A percentile compares a stretch with the other conserved stretches of the same genome.
Conservation (phyloP, 108 stramenopile genomes). For the Fistulifera solaris region DNA sequence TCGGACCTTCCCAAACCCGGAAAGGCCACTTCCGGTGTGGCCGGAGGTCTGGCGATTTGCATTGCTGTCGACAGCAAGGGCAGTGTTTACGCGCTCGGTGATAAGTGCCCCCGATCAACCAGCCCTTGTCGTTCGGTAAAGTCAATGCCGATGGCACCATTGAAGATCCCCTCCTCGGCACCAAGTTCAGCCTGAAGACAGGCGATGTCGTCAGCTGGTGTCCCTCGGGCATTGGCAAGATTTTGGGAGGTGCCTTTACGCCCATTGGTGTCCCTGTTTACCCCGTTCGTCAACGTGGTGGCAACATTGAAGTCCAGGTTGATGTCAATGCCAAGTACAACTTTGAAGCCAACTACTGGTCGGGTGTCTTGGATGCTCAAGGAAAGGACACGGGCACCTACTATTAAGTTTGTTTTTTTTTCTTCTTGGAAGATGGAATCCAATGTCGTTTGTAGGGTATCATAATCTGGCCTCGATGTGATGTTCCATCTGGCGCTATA, state of each 20-base stretch:
- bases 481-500: too few species aligned
- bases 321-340: slow-evolving; percentile 97
- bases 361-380: slow-evolving; percentile 95
- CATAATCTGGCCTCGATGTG: too few species aligned
- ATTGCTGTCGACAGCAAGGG: slow-evolving; percentile 92
- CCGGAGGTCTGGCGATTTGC: slow-evolving; percentile 92
- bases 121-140: slow-evolving; percentile 90
- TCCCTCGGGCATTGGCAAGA: slow-evolving; percentile 84
- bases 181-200: slow-evolving; percentile 91
- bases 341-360: slow-evolving; percentile 97
- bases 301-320: slow-evolving; percentile 86
- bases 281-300: slow-evolving; percentile 85
- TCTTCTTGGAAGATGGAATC: not conserved
- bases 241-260: slow-evolving; percentile 91
- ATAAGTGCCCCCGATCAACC: slow-evolving; percentile 97
- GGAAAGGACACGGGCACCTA: slow-evolving; percentile 98
- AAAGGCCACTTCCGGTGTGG: slow-evolving; percentile 84
- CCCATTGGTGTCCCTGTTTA: slow-evolving; percentile 87
- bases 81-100: slow-evolving; percentile 87
- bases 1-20: slow-evolving; percentile 83
- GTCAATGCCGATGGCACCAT: slow-evolving; percentile 74
- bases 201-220: slow-evolving; percentile 90
- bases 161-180: slow-evolving; percentile 89
- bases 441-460: too few species aligned
- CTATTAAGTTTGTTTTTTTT: slow-evolving; percentile 61